Percentiles rank a stretch among this genome's conserved stretches.
These are phyloP conservation scores for Fusarium solani-melongenae DNA, from an alignment of 2,329 filamentous ascomycete genomes.

Conservation along the genomic window DNA sequence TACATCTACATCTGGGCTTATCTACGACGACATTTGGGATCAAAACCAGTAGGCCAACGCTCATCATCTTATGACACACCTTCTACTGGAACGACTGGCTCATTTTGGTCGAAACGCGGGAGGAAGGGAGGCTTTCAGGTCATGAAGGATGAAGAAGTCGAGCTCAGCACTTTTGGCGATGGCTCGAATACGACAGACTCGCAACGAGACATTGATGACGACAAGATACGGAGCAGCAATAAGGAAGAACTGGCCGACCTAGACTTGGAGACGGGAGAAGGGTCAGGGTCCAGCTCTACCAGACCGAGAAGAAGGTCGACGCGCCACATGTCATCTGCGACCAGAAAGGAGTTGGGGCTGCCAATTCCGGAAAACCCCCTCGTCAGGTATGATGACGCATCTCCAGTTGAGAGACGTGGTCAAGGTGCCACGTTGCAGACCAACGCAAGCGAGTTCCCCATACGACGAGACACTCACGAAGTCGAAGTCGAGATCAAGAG, in stretches of 20 bases:
- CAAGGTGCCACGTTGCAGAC: slow-evolving; percentile 23
- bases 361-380: background rate
- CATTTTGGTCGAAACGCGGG: slow-evolving; percentile 7
- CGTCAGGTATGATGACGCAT: background rate
- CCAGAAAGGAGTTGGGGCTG: background rate
- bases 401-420: background rate
- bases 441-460: slow-evolving; percentile 39
- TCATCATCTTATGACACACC: background rate
- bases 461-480: slow-evolving; percentile 23
- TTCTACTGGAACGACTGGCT: slow-evolving; percentile 8
- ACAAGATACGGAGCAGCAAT: background rate
- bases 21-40: slow-evolving; percentile 18
- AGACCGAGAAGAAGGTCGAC: background rate
- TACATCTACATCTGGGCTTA: slow-evolving; percentile 54
- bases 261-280: background rate
- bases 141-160: slow-evolving; percentile 24
- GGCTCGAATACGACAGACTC: background rate
- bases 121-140: slow-evolving; percentile 14
- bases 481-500: slow-evolving; percentile 37
- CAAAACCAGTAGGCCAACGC: background rate
- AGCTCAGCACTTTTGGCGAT: slow-evolving; percentile 16
- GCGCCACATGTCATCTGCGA: background rate
- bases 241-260: background rate
- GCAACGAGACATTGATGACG: background rate
- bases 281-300: background rate